Evolutionary conservation across 441 rosid species (phyloP).

Genomic region (Aquilaria agallochum): DNA sequence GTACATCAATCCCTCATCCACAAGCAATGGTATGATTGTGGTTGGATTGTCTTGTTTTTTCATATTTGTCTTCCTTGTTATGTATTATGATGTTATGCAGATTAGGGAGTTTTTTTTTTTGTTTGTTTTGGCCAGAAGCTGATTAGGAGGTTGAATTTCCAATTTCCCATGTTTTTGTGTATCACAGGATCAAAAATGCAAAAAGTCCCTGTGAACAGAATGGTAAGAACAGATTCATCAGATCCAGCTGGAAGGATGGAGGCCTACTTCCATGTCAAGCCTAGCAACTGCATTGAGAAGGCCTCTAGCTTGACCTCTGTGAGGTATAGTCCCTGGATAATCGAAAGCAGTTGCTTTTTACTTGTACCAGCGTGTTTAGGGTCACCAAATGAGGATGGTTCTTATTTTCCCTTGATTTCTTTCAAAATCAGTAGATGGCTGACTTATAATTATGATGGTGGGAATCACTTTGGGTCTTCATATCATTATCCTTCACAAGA

Average conservation of each 20-base stretch:
- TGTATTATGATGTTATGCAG: conserved; percentile 11
- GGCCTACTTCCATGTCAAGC: conserved; percentile 61
- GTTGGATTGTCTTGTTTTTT: conserved; percentile 6
- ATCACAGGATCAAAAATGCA: conserved; percentile 59
- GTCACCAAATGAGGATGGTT: too few relatives aligned
- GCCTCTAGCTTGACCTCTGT: conserved; percentile 55
- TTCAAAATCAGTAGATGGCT: too few relatives aligned
- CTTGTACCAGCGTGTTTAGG: too few relatives aligned
- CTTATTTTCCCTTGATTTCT: too few relatives aligned
- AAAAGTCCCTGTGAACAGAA: conserved; percentile 77
- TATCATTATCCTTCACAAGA: too few relatives aligned
- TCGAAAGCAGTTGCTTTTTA: not conserved
- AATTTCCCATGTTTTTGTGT: conserved; percentile 8
- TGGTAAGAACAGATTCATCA: conserved; percentile 85
- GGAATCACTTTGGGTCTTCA: too few relatives aligned
- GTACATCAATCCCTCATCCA: conserved; percentile 24
- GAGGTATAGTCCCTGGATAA: conserved; percentile 40
- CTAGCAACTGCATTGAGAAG: conserved; percentile 34
- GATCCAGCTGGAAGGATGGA: conserved; percentile 95
- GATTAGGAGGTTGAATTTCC: not conserved
- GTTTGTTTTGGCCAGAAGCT: not conserved
- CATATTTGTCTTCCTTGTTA: conserved; percentile 2
- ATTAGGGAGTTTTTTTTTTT: not conserved
- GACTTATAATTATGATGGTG: too few relatives aligned
- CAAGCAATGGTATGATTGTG: conserved; percentile 49